A percentile compares a stretch with the other conserved stretches of the same genome.
Evolutionary conservation across 2,329 filamentous ascomycete genomes (phyloP).

Genomic region (Parastagonospora avenae): DNA sequence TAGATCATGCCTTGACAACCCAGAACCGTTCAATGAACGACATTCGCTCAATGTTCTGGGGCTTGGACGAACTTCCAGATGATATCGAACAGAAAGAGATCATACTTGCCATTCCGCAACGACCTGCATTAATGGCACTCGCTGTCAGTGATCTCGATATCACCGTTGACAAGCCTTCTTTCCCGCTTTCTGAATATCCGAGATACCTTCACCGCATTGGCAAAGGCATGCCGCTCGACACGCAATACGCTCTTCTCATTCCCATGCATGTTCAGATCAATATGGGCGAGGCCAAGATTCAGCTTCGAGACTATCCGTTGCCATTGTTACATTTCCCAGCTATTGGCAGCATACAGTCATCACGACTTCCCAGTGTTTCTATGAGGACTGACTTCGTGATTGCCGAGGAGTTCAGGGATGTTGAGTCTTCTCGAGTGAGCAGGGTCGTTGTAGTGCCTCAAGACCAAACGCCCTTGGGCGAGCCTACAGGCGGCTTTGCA

Average conservation of each 20-base stretch:
- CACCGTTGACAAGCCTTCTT: constrained; percentile 88
- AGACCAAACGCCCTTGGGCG: constrained; percentile 58
- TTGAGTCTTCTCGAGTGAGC: constrained; percentile 79
- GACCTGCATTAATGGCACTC: constrained; percentile 81
- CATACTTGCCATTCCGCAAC: constrained; percentile 81
- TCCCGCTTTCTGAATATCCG: constrained; percentile 79
- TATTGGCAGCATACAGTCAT: constrained; percentile 78
- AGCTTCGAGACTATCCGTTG: constrained; percentile 89
- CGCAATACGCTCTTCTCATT: constrained; percentile 85
- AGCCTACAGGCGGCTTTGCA: constrained; percentile 70
- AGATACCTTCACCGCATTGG: constrained; percentile 86
- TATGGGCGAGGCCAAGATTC: constrained; percentile 88
- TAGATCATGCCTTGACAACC: constrained; percentile 74
- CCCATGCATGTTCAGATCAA: constrained; percentile 89
- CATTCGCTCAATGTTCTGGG: constrained; percentile 79
- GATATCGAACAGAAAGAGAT: constrained; percentile 82
- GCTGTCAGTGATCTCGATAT: constrained; percentile 85
- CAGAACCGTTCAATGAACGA: constrained; percentile 78
- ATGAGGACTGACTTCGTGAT: constrained; percentile 92
- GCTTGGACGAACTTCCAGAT: constrained; percentile 77
- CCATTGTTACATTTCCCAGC: constrained; percentile 89
- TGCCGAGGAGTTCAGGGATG: constrained; percentile 86
- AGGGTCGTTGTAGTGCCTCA: constrained; percentile 84
- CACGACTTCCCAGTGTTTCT: constrained; percentile 78
- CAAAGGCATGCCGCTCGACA: constrained; percentile 95